A percentile compares a stretch with the other conserved stretches of the same genome.
These are phyloP conservation scores for Microcera coccophila DNA, from an alignment of 2,329 filamentous ascomycete genomes.

Conservation along the genomic window DNA sequence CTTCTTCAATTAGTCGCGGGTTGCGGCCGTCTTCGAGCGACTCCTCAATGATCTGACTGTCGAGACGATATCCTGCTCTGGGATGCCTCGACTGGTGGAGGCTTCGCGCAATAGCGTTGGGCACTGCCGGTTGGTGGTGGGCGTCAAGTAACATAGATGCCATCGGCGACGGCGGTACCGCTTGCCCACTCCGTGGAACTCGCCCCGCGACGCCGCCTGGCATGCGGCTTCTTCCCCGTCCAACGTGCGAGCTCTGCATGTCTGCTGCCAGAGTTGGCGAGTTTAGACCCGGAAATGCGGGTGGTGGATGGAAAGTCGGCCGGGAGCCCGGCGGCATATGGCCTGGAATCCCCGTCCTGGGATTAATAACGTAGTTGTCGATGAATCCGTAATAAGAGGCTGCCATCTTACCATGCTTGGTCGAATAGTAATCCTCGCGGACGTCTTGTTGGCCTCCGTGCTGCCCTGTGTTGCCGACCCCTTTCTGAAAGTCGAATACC, in stretches of 20 bases:
- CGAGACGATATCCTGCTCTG: constrained; percentile 45
- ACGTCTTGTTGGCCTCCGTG: constrained; percentile 54
- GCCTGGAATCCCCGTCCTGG: constrained; percentile 62
- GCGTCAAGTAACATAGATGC: constrained; percentile 71
- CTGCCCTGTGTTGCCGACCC: constrained; percentile 46
- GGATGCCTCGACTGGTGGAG: constrained; percentile 44
- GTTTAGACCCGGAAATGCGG: constrained; percentile 67
- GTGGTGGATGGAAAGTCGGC: constrained; percentile 67
- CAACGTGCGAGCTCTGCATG: constrained; percentile 47
- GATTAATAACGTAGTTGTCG: constrained; percentile 81
- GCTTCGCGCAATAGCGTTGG: constrained; percentile 43
- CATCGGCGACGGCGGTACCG: constrained; percentile 60
- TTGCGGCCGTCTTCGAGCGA: constrained; percentile 46
- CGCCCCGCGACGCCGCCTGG: constrained; percentile 32
- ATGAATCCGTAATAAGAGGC: constrained; percentile 93
- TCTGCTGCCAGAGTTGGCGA: constrained; percentile 57
- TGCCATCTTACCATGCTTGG: constrained; percentile 98
- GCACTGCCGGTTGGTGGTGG: constrained; percentile 64
- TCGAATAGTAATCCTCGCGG: constrained; percentile 87
- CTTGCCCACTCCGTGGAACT: constrained; percentile 32
- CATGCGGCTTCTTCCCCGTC: constrained; percentile 40
- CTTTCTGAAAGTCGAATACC: constrained; percentile 93
- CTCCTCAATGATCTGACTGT: constrained; percentile 54
- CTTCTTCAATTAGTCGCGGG: constrained; percentile 49
- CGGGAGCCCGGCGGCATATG: constrained; percentile 53